Conservation (phyloP, 331 rosid species). For the Pyrus hybrid region DNA sequence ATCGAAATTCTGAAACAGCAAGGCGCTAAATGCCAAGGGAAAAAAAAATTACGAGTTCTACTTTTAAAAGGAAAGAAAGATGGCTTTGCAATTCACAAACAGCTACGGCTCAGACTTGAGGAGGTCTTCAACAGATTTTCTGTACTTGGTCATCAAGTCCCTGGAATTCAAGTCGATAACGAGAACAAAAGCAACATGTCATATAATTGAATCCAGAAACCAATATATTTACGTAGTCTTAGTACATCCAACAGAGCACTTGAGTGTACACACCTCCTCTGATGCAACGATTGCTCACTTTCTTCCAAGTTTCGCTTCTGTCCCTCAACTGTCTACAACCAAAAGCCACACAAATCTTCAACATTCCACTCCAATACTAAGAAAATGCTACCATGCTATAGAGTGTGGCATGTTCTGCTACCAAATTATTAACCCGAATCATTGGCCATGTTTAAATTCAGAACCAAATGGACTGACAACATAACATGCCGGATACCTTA, state of each 20-base stretch:
- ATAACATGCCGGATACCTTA: neutral
- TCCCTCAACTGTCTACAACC: constrained; percentile 77
- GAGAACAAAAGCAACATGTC: neutral
- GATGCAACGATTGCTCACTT: constrained; percentile 65
- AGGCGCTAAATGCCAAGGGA: too few species aligned
- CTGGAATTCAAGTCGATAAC: constrained; percentile 22
- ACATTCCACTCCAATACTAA: neutral
- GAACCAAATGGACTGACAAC: neutral
- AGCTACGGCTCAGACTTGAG: constrained; percentile 53
- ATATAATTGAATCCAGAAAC: neutral
- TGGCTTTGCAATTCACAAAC: neutral
- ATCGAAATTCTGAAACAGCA: neutral
- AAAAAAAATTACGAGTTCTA: neutral
- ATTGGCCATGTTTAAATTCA: neutral
- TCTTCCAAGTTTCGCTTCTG: constrained; percentile 80
- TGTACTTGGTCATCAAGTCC: constrained; percentile 61
- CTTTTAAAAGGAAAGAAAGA: neutral
- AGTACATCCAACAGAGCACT: neutral
- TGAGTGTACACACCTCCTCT: constrained; percentile 45
- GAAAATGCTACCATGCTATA: neutral
- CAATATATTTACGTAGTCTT: neutral
- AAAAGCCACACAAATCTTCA: constrained; percentile 16
- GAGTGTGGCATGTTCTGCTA: neutral
- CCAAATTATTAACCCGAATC: neutral
- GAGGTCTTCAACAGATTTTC: constrained; percentile 65